Conservation (phyloP, 2,329 filamentous ascomycete genomes). For the Hypoxylon sp. region DNA sequence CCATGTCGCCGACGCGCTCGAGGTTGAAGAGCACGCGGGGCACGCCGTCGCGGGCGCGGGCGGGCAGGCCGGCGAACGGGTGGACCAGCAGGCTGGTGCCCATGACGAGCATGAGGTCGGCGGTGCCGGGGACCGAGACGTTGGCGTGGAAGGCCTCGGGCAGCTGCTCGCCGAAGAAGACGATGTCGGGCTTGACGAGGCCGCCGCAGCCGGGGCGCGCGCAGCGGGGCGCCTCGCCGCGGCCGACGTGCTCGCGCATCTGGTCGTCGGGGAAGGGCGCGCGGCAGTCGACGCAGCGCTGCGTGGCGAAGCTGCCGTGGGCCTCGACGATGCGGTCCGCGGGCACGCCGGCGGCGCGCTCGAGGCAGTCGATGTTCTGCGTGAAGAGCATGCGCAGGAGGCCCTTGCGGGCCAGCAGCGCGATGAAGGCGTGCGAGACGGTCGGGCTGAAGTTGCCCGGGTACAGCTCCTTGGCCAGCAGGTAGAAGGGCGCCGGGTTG, state of each 20-base stretch:
- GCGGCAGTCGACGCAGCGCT: conserved; percentile 91
- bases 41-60: conserved; percentile 64
- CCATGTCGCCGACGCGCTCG: conserved; percentile 81
- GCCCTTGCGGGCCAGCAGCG: conserved; percentile 79
- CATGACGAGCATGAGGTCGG: conserved; percentile 84
- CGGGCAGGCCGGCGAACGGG: conserved; percentile 85
- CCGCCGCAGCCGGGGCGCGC: conserved; percentile 69
- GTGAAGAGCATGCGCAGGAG: conserved; percentile 88
- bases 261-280: conserved; percentile 72
- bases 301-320: conserved; percentile 91
- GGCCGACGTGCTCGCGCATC: conserved; percentile 75
- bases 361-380: conserved; percentile 97
- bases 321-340: conserved; percentile 86
- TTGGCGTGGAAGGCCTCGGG: conserved; percentile 71
- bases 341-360: conserved; percentile 85
- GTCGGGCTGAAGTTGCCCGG: conserved; percentile 90
- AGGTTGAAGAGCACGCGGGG: conserved; percentile 89
- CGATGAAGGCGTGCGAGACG: conserved; percentile 87
- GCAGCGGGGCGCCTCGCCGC: conserved; percentile 76
- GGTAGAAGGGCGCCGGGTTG: conserved; percentile 90
- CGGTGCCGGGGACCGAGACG: conserved; percentile 60
- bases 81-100: conserved; percentile 89
- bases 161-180: conserved; percentile 80
- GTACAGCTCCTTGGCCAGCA: conserved; percentile 89
- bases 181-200: conserved; percentile 91